phyloP scores from a whole-genome alignment of 2,329 filamentous ascomycete species.

The Pseudopyrenochaeta lycopersici region DNA sequence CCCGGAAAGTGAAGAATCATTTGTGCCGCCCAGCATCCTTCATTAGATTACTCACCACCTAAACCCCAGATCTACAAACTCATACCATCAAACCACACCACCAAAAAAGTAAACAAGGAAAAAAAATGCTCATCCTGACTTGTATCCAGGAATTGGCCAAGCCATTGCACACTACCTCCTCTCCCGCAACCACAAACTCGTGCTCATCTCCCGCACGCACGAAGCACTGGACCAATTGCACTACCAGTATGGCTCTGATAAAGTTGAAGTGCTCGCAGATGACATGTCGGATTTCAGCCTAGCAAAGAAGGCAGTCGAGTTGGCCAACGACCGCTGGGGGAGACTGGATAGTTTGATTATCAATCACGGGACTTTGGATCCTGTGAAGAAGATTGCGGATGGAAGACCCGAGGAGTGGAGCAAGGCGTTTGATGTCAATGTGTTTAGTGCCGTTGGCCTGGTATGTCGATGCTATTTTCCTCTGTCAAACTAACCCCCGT shows the following conservation, averaged over 20 bases:
- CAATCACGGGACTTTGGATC: constrained; percentile 86
- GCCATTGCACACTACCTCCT: constrained; percentile 69
- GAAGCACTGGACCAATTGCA: constrained; percentile 61
- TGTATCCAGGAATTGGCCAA: constrained; percentile 65
- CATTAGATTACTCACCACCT: too few relatives aligned
- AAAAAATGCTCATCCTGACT: constrained; percentile 1
- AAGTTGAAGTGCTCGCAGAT: constrained; percentile 66
- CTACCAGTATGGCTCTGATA: constrained; percentile 58
- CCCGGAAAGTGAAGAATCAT: background rate
- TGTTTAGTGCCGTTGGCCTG: constrained; percentile 83
- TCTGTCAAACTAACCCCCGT: too few relatives aligned
- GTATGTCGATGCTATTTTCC: constrained; percentile 65
- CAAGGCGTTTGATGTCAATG: constrained; percentile 79
- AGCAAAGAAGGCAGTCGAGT: constrained; percentile 68
- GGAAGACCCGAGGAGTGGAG: constrained; percentile 78
- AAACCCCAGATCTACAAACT: background rate
- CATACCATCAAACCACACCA: background rate
- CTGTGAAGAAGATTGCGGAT: constrained; percentile 75
- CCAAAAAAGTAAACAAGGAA: background rate
- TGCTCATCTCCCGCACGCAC: constrained; percentile 66
- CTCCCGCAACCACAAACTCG: constrained; percentile 62
- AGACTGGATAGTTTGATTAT: constrained; percentile 82
- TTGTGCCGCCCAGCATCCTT: background rate
- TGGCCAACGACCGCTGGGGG: constrained; percentile 74
- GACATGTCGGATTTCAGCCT: constrained; percentile 64